Evolutionary conservation across 768 basidiomycete species (phyloP), one percentile per base, ranked within the genome.

Genomic region (Auricularia heimuer): DNA sequence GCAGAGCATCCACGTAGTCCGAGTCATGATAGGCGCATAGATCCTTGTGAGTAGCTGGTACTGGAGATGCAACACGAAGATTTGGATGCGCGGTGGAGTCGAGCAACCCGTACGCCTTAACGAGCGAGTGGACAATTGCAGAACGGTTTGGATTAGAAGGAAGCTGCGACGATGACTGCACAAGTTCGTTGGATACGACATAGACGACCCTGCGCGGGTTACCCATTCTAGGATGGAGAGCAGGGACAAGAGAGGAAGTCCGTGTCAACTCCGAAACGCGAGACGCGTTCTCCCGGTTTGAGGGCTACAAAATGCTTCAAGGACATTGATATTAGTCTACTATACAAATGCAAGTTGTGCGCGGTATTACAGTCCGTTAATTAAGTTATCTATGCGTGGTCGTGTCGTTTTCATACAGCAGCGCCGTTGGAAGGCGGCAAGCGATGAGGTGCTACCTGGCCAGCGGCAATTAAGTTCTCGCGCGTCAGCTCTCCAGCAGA

Each of bases 101-200:
- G 65, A 86, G 75, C 24, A 88, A 74, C 1, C 81, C 82, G 54
- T 84, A 77, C 0, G 82, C 75, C 64, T 78, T 79, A 56, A 84
- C 78, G 3, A 91, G 76, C 8, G 85, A 82, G 70, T 90, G 88
- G 2, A 90, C 87, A 0, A 89, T 67, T 2, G 82, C 68, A 0
- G 89, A 90, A 36, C 88, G 80, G 51, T 84, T 81, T 64, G 71
- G 80, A 69, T 91, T 91, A 0, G 87, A 89, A 6, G 89, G 89
- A 0, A 94, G 79, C 3, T 84, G 77, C 3, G 83, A 83, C 2
- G 81, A 80, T 29, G 82, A 85, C 74, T 81, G 85, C 51, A 77
- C 80, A 1, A 87, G 77, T 33, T 85, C 84, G 60, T 83, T 77
- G 0, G 86, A 87, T 6, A 82, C 83, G 29, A 86, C 73, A 65